Base-by-base conservation (phyloP, 805 yeast genomes). In the Nakazawaea pomicola region DNA sequence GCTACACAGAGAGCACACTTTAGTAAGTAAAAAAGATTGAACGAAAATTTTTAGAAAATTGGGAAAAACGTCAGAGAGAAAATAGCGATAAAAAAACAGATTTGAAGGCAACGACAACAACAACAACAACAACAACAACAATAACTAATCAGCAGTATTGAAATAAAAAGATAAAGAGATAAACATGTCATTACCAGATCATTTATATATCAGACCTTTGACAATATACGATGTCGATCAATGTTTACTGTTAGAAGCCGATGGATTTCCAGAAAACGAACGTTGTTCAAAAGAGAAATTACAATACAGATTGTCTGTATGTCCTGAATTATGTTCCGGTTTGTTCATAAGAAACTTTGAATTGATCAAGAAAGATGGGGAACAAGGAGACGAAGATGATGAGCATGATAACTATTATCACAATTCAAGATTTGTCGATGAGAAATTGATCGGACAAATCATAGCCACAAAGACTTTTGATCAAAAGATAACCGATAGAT, bases 281-380 rank as follows among this genome's bases (percentile, higher is more conserved):
- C 70, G 95, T 44, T 81, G 86, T 33, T 58, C 85, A 10, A 55
- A 54, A n/a, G 87, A 79, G 38, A 80, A 74, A 49, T 60, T 78
- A 41, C 65, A 63, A 48, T 91, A 86, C 65, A 72, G 97, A 51
- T 68, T 91, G 48, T 71, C 72, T 1, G 78, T 67, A 4, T 90
- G 97, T 58, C 98, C 98, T 8, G 99, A 91, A 59, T 73, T 91
- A 43, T 79, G 93, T 49, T 78, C 90, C 5, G 98, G 98, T 2
- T 69, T 93, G 43, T 93, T 91, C 55, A 69, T 88, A 38, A 71
- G 96, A 55, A 77, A 77, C 42, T 83, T 83, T 60, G 37, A 30
- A 18, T 65, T 65, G 11, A 63, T 58, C 16, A 45, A 49, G 31
- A 54, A 64, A 42, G 61, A 58, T 29, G 50, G 56, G 35, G 61